Conservation (phyloP, 116 monocot genomes). For the Phalaenopsis hybrid region DNA sequence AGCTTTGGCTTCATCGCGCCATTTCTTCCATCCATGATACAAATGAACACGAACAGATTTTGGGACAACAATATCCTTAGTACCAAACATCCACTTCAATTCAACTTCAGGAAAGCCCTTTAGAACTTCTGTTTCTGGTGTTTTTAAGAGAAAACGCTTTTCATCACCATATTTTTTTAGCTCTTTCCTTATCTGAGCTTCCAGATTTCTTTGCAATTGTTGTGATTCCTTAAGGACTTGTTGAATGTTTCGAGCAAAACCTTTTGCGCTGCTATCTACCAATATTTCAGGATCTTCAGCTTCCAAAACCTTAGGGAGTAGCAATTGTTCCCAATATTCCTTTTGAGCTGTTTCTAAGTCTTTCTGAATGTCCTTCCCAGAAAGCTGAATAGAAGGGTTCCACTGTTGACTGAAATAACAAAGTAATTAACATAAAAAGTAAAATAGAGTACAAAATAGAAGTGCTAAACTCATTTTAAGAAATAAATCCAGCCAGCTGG, state of each 20-base stretch:
- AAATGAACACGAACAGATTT: constrained; percentile 55
- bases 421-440: not conserved
- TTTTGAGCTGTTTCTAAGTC: constrained; percentile 52
- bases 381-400: constrained; percentile 24
- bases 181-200: constrained; percentile 46
- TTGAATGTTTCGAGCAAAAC: constrained; percentile 42
- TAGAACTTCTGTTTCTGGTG: constrained; percentile 49
- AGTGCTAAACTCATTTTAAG: not conserved
- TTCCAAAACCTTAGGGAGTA: constrained; percentile 56
- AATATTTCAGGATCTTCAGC: constrained; percentile 40
- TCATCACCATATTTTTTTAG: constrained; percentile 60
- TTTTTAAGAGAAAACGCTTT: constrained; percentile 45
- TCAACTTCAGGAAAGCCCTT: constrained; percentile 79
- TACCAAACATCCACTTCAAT: constrained; percentile 82
- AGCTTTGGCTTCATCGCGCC: constrained; percentile 71
- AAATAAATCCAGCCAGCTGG: not conserved
- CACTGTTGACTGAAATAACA: constrained; percentile 30
- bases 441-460: not conserved
- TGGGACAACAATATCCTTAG: constrained; percentile 64
- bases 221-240: constrained; percentile 47
- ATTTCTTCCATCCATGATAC: constrained; percentile 86
- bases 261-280: constrained; percentile 27
- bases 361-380: constrained; percentile 42
- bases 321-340: constrained; percentile 52
- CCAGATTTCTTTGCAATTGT: constrained; percentile 60